phyloP scores from a whole-genome alignment of 495 filamentous ascomycete genomes.

The Hyaloscypha variabilis region DNA sequence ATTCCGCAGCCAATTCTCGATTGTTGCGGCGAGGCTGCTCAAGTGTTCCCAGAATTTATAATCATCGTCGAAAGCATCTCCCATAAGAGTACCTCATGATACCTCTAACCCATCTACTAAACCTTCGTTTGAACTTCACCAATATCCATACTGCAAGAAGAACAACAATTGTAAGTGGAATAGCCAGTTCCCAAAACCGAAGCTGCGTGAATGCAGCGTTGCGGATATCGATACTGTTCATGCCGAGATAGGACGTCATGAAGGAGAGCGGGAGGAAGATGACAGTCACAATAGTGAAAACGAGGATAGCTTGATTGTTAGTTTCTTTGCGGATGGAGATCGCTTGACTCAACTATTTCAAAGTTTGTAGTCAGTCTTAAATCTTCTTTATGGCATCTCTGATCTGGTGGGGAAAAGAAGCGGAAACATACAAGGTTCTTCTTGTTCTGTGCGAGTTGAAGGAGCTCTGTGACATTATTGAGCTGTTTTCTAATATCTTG shows the following conservation, averaged over 20 bases:
- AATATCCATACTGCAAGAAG: not conserved
- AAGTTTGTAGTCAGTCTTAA: not conserved
- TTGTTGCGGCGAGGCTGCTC: too few relatives aligned
- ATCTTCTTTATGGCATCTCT: too few relatives aligned
- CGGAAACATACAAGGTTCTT: not conserved
- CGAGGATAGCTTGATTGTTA: conserved; percentile 31
- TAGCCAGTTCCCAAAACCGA: conserved; percentile 41
- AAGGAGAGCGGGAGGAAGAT: conserved; percentile 24
- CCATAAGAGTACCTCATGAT: not conserved
- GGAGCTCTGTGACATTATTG: not conserved
- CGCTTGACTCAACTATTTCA: not conserved
- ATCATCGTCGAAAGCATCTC: not conserved
- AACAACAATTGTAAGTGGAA: conserved; percentile 18
- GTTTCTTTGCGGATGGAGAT: not conserved
- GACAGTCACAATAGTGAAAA: conserved; percentile 37
- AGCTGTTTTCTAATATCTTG: not conserved
- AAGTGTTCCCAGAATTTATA: not conserved
- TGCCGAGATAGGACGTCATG: conserved; percentile 26
- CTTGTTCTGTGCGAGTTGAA: not conserved
- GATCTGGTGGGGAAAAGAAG: too few relatives aligned
- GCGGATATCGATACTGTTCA: conserved; percentile 45
- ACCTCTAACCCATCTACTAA: not conserved
- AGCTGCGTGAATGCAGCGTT: conserved; percentile 37
- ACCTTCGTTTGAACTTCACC: not conserved
- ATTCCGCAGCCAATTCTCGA: too few relatives aligned